Conservation (phyloP, 805 yeast species). For the Candida methanosorbosa region DNA sequence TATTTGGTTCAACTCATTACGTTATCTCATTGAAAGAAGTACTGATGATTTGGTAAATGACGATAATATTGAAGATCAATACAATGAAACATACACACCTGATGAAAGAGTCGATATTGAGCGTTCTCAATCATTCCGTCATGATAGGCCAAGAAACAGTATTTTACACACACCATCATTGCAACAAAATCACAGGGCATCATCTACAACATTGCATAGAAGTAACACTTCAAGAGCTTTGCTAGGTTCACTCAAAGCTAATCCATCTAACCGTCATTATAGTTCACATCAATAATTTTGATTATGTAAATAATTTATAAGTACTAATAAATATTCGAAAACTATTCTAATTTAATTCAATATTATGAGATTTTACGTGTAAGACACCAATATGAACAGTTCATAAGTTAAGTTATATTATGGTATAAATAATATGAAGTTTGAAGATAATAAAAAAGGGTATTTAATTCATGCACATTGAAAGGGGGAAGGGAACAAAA, state of each 20-base stretch:
- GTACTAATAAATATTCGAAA: too few relatives aligned
- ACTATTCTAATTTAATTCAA: too few relatives aligned
- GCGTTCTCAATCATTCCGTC: slow-evolving; percentile 19
- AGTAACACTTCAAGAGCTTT: slow-evolving; percentile 9
- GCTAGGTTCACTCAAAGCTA: too few relatives aligned
- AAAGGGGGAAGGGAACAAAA: too few relatives aligned
- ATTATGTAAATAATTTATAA: neutral
- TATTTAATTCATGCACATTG: too few relatives aligned
- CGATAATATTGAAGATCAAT: slow-evolving; percentile 32
- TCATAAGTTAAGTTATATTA: too few relatives aligned
- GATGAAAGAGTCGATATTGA: slow-evolving; percentile 21
- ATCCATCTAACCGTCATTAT: neutral
- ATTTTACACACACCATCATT: too few relatives aligned
- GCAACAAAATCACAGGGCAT: slow-evolving; percentile 2
- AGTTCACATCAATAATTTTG: neutral
- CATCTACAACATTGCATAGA: slow-evolving; percentile 9
- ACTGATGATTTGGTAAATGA: slow-evolving; percentile 48
- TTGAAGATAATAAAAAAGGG: too few relatives aligned
- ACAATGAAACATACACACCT: slow-evolving; percentile 15
- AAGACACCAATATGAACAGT: too few relatives aligned
- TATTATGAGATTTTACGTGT: too few relatives aligned
- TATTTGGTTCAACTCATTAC: slow-evolving; percentile 81
- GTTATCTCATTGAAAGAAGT: slow-evolving; percentile 62
- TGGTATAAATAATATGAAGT: too few relatives aligned
- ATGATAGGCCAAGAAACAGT: slow-evolving; percentile 14